Percentiles rank a stretch among this genome's conserved stretches.
phyloP scores from a whole-genome alignment of 345 rosid genomes.

The Mercurialis annua region DNA sequence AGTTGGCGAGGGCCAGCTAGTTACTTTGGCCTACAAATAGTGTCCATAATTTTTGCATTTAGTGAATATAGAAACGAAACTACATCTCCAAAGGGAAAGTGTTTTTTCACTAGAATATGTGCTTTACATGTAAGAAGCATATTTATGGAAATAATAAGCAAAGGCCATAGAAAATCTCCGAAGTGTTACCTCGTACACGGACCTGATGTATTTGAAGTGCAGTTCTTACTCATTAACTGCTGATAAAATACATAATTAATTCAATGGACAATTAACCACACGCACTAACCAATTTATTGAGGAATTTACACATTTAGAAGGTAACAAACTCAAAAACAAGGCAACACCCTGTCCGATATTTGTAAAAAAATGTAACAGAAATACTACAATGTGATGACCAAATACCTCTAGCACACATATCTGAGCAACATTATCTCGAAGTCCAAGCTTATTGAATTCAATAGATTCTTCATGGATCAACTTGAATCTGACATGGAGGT shows the following conservation, averaged over 20 bases:
- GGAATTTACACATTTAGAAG: not conserved
- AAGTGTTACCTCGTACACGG: conserved; percentile 45
- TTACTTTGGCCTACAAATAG: too few species aligned
- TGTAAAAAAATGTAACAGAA: conserved; percentile 2
- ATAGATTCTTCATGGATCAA: conserved; percentile 78
- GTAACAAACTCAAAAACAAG: conserved; percentile 6
- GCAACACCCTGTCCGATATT: not conserved
- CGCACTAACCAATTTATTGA: not conserved
- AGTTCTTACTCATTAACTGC: conserved; percentile 42
- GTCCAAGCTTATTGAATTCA: conserved; percentile 74
- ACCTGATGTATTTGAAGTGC: conserved; percentile 30
- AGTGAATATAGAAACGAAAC: too few species aligned
- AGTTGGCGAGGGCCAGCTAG: too few species aligned
- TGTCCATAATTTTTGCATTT: too few species aligned
- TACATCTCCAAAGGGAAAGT: too few species aligned
- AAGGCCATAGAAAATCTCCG: conserved; percentile 2
- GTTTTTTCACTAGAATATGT: too few species aligned
- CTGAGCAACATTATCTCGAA: conserved; percentile 98
- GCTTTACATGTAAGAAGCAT: too few species aligned
- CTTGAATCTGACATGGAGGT: conserved; percentile 62
- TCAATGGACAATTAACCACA: conserved; percentile 9
- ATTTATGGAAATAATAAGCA: not conserved
- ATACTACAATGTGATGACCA: conserved; percentile 8
- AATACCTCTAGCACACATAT: conserved; percentile 89
- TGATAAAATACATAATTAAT: conserved; percentile 12